phyloP scores from a whole-genome alignment of 768 basidiomycete genomes.

The Tricholoma saponaceum region DNA sequence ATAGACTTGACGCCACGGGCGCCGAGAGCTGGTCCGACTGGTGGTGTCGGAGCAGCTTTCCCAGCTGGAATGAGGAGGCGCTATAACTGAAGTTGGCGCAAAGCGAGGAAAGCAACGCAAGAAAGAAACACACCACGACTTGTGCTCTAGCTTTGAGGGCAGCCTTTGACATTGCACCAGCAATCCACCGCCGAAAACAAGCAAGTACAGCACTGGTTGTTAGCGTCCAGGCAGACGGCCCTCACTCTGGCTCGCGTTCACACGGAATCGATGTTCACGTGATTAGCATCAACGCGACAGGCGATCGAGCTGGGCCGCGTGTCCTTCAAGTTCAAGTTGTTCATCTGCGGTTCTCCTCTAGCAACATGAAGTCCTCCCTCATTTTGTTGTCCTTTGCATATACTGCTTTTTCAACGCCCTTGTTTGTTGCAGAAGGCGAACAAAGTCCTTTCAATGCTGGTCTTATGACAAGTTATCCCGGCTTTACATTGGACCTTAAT shows the following conservation, averaged over 20 bases:
- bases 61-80: constrained; percentile 87
- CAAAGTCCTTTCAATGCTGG: constrained; percentile 37
- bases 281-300: constrained; percentile 1
- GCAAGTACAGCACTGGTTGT: not conserved
- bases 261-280: no score
- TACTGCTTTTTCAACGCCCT: constrained; percentile 37
- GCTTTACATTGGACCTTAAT: constrained; percentile 69
- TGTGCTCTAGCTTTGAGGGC: constrained; percentile 61
- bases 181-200: not conserved
- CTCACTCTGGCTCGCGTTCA: no score
- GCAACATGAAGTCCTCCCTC: constrained; percentile 46
- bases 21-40: constrained; percentile 95
- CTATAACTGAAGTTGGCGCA: constrained; percentile 32
- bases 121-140: constrained; percentile 57
- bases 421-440: constrained; percentile 19
- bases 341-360: constrained; percentile 10
- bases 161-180: constrained; percentile 60
- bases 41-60: constrained; percentile 94
- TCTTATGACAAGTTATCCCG: constrained; percentile 36
- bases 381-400: constrained; percentile 42
- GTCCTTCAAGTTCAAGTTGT: not conserved
- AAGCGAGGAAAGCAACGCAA: not conserved
- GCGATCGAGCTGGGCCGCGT: not conserved
- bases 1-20: constrained; percentile 98
- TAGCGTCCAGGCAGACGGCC: no score